phyloP scores from a whole-genome alignment of 176 grass and related monocot species.

The Panicum miliaceum region DNA sequence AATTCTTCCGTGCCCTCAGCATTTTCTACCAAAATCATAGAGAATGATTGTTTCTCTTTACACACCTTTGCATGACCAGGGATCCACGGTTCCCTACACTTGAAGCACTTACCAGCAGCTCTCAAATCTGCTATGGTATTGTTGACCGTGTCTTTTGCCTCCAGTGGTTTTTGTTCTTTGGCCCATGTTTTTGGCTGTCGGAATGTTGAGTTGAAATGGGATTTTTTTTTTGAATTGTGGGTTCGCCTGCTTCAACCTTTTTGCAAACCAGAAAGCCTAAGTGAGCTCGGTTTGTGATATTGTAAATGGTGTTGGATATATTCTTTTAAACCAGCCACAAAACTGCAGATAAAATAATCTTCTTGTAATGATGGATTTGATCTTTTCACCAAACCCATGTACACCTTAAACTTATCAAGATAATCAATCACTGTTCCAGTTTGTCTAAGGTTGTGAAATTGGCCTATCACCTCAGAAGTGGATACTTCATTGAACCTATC shows the following conservation, averaged over 20 bases:
- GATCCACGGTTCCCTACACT: too few relatives aligned
- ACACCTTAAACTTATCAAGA: background rate
- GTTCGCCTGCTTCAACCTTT: background rate
- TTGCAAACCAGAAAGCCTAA: background rate
- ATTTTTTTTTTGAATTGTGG: too few relatives aligned
- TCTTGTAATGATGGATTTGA: background rate
- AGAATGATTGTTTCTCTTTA: too few relatives aligned
- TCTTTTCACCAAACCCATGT: background rate
- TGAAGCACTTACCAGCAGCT: too few relatives aligned
- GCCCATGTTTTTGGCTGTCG: too few relatives aligned
- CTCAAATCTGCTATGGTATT: background rate
- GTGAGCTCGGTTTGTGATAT: background rate
- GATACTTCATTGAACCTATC: background rate
- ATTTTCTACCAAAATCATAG: background rate
- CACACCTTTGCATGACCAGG: too few relatives aligned
- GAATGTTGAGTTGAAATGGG: too few relatives aligned
- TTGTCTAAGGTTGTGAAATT: background rate
- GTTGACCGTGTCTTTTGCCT: too few relatives aligned
- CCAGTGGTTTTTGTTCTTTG: too few relatives aligned
- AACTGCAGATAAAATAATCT: background rate
- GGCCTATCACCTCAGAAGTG: background rate
- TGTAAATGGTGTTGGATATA: background rate
- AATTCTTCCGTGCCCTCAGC: background rate
- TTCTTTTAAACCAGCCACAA: background rate
- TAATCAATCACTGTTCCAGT: accelerated